Percentiles rank a stretch among this genome's conserved stretches.
These are phyloP conservation scores for Aureobasidium sp. DNA, from an alignment of 2,329 filamentous ascomycete genomes.

Conservation along the genomic window DNA sequence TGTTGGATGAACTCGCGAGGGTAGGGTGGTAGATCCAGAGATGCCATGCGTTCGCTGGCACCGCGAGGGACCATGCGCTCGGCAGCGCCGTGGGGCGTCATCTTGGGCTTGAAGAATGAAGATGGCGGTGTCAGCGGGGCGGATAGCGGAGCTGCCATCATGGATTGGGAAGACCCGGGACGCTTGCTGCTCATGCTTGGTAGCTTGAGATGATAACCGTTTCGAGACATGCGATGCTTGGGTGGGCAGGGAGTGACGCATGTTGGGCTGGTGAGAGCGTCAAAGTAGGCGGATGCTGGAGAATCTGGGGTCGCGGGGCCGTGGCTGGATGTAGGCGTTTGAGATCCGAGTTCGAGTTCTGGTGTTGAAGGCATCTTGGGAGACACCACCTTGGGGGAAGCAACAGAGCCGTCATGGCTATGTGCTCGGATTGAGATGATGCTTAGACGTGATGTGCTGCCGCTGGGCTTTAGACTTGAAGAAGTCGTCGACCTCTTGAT, in stretches of 20 bases:
- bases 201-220: not conserved
- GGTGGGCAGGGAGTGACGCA: not conserved
- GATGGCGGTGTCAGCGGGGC: not conserved
- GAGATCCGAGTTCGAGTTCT: not conserved
- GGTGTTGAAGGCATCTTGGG: slow-evolving; percentile 2
- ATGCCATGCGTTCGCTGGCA: not conserved
- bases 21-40: not conserved
- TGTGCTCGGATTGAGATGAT: not conserved
- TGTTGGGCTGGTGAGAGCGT: not conserved
- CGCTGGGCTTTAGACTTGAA: not conserved
- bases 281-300: slow-evolving; percentile 4
- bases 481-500: slow-evolving; percentile 1
- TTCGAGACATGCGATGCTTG: slow-evolving; percentile 1
- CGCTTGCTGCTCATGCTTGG: not conserved
- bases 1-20: not conserved
- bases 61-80: not conserved
- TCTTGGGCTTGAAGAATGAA: slow-evolving; percentile 3
- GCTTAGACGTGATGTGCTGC: not conserved
- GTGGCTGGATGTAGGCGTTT: slow-evolving; percentile 1
- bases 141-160: not conserved
- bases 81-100: not conserved
- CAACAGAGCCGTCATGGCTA: not conserved
- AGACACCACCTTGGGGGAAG: not conserved
- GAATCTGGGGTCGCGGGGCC: not conserved
- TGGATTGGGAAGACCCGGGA: not conserved